Percentiles rank a stretch among this genome's conserved stretches.
Conservation (phyloP, 2,329 filamentous ascomycete species). For the Triangularia setosa region DNA sequence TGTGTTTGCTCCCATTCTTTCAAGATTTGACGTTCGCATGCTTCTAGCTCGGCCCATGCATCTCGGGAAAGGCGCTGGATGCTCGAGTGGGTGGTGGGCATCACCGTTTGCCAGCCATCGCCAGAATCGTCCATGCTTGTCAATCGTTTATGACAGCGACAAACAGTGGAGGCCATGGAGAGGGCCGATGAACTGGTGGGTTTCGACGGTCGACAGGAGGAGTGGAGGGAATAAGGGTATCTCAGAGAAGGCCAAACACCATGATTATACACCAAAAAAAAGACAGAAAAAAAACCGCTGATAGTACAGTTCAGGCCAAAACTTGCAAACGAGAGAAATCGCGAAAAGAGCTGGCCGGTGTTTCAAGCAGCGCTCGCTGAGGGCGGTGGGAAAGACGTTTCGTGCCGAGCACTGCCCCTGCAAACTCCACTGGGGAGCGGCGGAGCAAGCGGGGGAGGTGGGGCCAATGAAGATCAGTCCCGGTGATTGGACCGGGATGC, state of each 20-base stretch:
- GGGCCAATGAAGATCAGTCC: conserved; percentile 2
- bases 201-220: not conserved
- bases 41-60: conserved; percentile 26
- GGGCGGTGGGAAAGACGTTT: not conserved
- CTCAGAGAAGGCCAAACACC: not conserved
- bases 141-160: not conserved
- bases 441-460: conserved; percentile 13
- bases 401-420: conserved; percentile 15
- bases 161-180: not conserved
- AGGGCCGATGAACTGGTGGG: conserved; percentile 5
- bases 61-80: conserved; percentile 23
- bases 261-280: not conserved
- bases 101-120: conserved; percentile 29
- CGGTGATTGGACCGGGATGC: not conserved
- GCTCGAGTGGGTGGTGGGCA: conserved; percentile 26
- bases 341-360: not conserved
- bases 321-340: not conserved
- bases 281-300: not conserved
- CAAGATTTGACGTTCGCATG: conserved; percentile 26
- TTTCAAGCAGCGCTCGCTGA: not conserved
- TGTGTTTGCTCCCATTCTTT: conserved; percentile 27
- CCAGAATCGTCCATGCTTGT: conserved; percentile 25
- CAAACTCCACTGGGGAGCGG: conserved; percentile 5
- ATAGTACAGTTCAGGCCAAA: not conserved
- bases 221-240: not conserved